These are phyloP conservation scores for Penicillium crustosum DNA, from an alignment of 2,329 filamentous ascomycete species.

Conservation along the genomic window DNA sequence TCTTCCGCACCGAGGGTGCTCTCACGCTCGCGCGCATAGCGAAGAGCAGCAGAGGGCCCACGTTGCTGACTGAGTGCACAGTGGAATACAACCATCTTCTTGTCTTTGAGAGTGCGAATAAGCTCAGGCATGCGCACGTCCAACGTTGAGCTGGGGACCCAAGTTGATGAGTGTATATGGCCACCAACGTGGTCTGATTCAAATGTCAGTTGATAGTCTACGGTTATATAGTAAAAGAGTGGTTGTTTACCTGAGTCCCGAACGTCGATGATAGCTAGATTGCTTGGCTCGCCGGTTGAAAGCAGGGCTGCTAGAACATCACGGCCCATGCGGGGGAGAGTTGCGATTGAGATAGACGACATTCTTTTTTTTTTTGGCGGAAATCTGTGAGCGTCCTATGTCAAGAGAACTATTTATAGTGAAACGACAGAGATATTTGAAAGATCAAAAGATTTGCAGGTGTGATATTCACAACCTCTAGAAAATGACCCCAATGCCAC, in stretches of 20 bases:
- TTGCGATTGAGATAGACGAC: slow-evolving; percentile 61
- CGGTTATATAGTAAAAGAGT: neutral
- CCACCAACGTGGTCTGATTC: slow-evolving; percentile 79
- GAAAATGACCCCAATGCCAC: neutral
- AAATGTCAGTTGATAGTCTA: neutral
- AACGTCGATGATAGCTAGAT: slow-evolving; percentile 79
- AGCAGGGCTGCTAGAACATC: slow-evolving; percentile 67
- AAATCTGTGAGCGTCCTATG: neutral
- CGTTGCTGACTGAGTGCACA: slow-evolving; percentile 89
- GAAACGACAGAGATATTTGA: neutral
- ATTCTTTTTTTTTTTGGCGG: slow-evolving; percentile 16
- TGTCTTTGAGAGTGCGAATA: slow-evolving; percentile 72
- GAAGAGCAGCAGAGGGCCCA: slow-evolving; percentile 78
- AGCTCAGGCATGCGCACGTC: slow-evolving; percentile 78
- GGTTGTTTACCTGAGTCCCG: slow-evolving; percentile 67
- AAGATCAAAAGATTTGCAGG: slow-evolving; percentile 6
- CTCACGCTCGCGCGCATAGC: slow-evolving; percentile 67
- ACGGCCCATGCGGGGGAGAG: slow-evolving; percentile 66
- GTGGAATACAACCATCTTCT: slow-evolving; percentile 88
- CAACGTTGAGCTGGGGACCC: slow-evolving; percentile 71
- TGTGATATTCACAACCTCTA: slow-evolving; percentile 1
- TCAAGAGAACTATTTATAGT: neutral
- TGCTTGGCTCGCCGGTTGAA: slow-evolving; percentile 46
- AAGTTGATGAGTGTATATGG: slow-evolving; percentile 75
- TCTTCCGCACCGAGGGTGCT: slow-evolving; percentile 47